phyloP scores from a whole-genome alignment of 1,284 basidiomycete genomes.

The Sanghuangporus weigelae region DNA sequence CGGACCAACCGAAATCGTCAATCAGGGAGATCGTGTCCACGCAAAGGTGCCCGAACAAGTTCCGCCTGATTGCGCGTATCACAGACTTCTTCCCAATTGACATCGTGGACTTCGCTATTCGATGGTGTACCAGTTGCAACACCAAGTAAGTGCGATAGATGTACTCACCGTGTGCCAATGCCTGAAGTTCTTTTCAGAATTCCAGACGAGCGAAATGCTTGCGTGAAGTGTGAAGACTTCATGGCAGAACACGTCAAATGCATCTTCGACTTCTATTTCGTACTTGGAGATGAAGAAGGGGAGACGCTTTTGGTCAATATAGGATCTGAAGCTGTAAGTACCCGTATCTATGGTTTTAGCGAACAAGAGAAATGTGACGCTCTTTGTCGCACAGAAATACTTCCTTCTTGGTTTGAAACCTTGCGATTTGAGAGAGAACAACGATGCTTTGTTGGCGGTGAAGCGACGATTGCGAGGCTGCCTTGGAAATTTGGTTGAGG shows the following conservation, averaged over 20 bases:
- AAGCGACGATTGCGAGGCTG: slow-evolving; percentile 2
- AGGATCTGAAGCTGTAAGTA: slow-evolving; percentile 31
- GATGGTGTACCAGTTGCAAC: slow-evolving; percentile 49
- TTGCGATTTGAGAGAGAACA: slow-evolving; percentile 10
- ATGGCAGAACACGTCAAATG: slow-evolving; percentile 43
- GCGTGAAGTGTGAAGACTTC: slow-evolving; percentile 46
- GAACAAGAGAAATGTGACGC: not conserved
- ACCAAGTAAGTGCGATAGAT: slow-evolving; percentile 31
- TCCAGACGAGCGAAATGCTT: slow-evolving; percentile 36
- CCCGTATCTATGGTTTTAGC: not conserved
- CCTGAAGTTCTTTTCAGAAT: slow-evolving; percentile 32
- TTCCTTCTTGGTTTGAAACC: slow-evolving; percentile 14
- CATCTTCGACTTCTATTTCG: slow-evolving; percentile 43
- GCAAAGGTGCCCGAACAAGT: slow-evolving; percentile 33
- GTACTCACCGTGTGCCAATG: not conserved
- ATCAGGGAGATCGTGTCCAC: slow-evolving; percentile 36
- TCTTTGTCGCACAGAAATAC: slow-evolving; percentile 1
- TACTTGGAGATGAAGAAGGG: slow-evolving; percentile 44
- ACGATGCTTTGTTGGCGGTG: not conserved
- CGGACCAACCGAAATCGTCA: slow-evolving; percentile 22
- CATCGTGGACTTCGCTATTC: slow-evolving; percentile 40
- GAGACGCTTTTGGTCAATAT: slow-evolving; percentile 38
- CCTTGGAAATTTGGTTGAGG: slow-evolving; percentile 16
- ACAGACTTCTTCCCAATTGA: slow-evolving; percentile 51
- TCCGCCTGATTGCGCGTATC: slow-evolving; percentile 44